Base-by-base conservation (phyloP, 768 basidiomycete genomes). In the Leccinellum albellum region DNA sequence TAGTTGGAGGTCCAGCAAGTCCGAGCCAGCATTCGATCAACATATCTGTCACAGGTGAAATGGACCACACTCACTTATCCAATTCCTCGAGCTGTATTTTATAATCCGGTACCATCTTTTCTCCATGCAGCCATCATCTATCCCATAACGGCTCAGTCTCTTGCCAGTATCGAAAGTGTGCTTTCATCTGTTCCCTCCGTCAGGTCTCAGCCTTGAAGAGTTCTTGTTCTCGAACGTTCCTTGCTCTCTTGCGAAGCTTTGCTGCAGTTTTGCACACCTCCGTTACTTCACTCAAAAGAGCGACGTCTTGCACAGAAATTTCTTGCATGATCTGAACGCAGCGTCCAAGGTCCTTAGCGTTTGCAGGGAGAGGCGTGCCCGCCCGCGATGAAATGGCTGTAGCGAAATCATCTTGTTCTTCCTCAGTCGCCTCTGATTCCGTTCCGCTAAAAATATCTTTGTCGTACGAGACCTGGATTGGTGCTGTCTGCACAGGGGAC, bases 91-190 rank as follows among this genome's bases (percentile, higher is more conserved):
- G 53, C 17, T 6, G 28, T 31, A 54, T 35, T 15, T 47, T 40
- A 8, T 37, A 15, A 4, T 54, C 56, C n/a, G 44, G 35, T 1
- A 6, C 54, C 50, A 17, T 50, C 15, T 56, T 50, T 26, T 62
- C 58, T 29, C 60, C 64, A 26, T 64, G 66, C 31, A 71, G 13
- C 71, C 71, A 71, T 17, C 56, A 10, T 24, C 61, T 62, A 32
- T 63, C 59, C 68, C 72, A 69, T 4, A 5, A 49, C 2, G 63
- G 61, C 13, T 62, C 57, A 4, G 59, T 63, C 26, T 73, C 58
- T 26, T 61, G 60, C 68, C 72, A 73, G 32, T 70, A 64, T 29
- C 55, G 53, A 35, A 66, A 73, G 24, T 61, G 70, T 8, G 57
- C 29, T 20, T 71, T 63, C 61, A 73, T 64, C 14, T 70, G 56